Percentiles rank a stretch among this genome's conserved stretches.
phyloP scores from a whole-genome alignment of 129 eudicot genomes.

The Solidago caesia region DNA sequence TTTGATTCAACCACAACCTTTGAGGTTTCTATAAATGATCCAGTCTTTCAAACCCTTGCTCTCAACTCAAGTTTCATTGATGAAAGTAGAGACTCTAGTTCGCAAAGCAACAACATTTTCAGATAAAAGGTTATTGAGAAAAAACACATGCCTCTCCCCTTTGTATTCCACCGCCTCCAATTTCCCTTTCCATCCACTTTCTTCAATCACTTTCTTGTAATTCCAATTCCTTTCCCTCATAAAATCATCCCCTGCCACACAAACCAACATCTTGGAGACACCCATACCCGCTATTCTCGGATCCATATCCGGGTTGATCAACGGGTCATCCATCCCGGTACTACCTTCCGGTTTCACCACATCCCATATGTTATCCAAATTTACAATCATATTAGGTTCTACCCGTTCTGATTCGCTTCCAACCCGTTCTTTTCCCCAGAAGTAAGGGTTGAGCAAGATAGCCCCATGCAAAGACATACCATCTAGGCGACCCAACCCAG shows the following conservation, averaged over 20 bases:
- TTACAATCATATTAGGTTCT: neutral
- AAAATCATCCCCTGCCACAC: conserved; percentile 33
- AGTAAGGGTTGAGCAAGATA: conserved; percentile 41
- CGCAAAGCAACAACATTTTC: conserved; percentile 27
- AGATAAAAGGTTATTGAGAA: conserved; percentile 17
- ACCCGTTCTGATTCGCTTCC: neutral
- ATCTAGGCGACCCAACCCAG: conserved; percentile 14
- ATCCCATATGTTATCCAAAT: conserved; percentile 22
- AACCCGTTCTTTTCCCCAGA: conserved; percentile 43
- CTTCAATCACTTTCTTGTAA: conserved; percentile 32
- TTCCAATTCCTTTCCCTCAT: conserved; percentile 34
- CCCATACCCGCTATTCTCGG: conserved; percentile 34
- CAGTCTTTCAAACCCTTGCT: no score
- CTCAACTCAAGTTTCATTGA: conserved; percentile 16
- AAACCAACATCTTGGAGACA: conserved; percentile 37
- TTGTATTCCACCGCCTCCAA: conserved; percentile 33
- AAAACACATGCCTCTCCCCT: conserved; percentile 46
- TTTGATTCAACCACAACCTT: no score
- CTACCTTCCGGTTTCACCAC: conserved; percentile 25
- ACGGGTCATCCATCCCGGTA: conserved; percentile 44
- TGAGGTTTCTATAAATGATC: no score
- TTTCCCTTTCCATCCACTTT: conserved; percentile 43
- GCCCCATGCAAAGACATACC: conserved; percentile 28
- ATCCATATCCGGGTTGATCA: conserved; percentile 42
- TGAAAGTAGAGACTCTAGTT: conserved; percentile 30